A percentile compares a stretch with the other conserved stretches of the same genome.
phyloP scores from a whole-genome alignment of 192 early-diverging fungal genomes.

The Coemansia sp. region DNA sequence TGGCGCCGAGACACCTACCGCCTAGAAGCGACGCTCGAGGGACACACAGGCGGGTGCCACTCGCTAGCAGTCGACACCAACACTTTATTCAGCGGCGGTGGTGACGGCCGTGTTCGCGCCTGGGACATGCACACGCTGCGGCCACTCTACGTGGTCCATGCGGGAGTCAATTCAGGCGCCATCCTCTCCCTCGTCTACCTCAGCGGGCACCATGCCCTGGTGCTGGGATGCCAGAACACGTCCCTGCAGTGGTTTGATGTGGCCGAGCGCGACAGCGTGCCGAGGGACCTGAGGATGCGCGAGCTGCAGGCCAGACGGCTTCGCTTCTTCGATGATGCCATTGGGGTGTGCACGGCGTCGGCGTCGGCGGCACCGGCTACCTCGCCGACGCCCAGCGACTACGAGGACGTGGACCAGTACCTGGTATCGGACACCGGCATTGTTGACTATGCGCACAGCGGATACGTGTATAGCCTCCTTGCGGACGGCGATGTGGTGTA shows the following conservation, averaged over 20 bases:
- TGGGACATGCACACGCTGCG: conserved; percentile 65
- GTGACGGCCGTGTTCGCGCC: conserved; percentile 70
- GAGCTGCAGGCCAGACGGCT: conserved; percentile 29
- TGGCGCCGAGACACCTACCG: conserved; percentile 58
- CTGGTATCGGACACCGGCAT: conserved; percentile 60
- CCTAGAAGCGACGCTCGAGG: conserved; percentile 36
- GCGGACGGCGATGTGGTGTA: conserved; percentile 22
- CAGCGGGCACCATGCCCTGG: no score
- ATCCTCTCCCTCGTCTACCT: conserved; percentile 67
- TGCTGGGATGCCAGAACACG: conserved; percentile 76
- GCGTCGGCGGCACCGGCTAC: not conserved
- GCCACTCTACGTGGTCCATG: conserved; percentile 63
- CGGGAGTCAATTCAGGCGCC: conserved; percentile 69
- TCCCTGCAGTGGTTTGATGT: conserved; percentile 63
- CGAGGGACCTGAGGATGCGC: conserved; percentile 1
- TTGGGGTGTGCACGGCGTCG: conserved; percentile 22
- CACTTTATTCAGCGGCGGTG: conserved; percentile 44
- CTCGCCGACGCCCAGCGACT: not conserved
- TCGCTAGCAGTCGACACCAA: conserved; percentile 18
- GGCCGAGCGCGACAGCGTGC: conserved; percentile 8
- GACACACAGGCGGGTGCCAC: conserved; percentile 37
- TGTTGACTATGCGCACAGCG: conserved; percentile 65
- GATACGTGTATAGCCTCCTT: conserved; percentile 65
- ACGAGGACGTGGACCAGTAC: conserved; percentile 31
- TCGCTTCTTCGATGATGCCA: conserved; percentile 32